phyloP scores from a whole-genome alignment of 257 asterid species.

The Gynochthodes officinalis region DNA sequence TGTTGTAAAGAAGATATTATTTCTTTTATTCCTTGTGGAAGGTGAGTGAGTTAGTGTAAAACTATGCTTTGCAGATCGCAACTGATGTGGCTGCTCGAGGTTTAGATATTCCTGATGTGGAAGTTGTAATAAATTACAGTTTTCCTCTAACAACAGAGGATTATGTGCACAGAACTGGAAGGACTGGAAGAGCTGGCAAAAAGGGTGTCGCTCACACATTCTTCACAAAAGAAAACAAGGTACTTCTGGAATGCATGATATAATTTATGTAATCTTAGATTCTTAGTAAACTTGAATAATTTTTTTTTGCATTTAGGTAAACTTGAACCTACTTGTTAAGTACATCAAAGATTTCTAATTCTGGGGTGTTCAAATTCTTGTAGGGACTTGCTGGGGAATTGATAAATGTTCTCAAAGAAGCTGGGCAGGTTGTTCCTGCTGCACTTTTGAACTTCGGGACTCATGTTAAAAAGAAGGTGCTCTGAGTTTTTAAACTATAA shows the following conservation, averaged over 20 bases:
- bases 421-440: constrained; percentile 83
- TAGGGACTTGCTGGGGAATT: constrained; percentile 92
- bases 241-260: constrained; percentile 16
- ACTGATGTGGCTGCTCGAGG: constrained; percentile 99
- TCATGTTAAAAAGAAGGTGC: constrained; percentile 94
- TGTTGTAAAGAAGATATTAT: too few relatives aligned
- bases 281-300: too few relatives aligned
- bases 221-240: constrained; percentile 95
- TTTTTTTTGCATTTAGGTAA: too few relatives aligned
- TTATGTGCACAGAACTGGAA: constrained; percentile 95
- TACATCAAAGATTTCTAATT: constrained; percentile 4
- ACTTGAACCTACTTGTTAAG: background rate
- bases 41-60: background rate
- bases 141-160: constrained; percentile 97
- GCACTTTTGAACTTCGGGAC: constrained; percentile 87
- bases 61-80: constrained; percentile 65
- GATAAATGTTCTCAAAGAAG: constrained; percentile 92
- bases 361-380: background rate
- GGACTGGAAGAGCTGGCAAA: constrained; percentile 98
- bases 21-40: background rate
- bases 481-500: constrained; percentile 4
- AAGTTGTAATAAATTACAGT: constrained; percentile 93
- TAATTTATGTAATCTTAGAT: background rate
- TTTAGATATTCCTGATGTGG: constrained; percentile 93
- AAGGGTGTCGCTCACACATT: constrained; percentile 99